Evolutionary conservation across 768 basidiomycete species (phyloP).

Genomic region (Piloderma croceum): DNA sequence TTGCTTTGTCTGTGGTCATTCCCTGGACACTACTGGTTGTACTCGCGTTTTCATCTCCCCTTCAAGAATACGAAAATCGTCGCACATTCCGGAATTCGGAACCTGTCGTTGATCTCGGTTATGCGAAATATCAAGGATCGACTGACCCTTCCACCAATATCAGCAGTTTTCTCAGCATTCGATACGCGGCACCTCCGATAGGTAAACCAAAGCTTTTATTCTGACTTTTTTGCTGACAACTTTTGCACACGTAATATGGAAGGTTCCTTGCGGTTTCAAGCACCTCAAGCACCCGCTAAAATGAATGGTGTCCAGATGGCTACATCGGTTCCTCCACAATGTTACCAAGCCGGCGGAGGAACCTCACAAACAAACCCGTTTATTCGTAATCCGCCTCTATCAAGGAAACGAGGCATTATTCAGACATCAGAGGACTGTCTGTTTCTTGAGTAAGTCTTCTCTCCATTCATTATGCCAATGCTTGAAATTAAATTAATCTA

Average conservation of each 20-base stretch:
- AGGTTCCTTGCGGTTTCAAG: constrained; percentile 8
- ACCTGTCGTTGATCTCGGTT: constrained; percentile 21
- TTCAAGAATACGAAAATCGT: too few relatives aligned
- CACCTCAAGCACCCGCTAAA: constrained; percentile 3
- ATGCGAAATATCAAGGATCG: constrained; percentile 22
- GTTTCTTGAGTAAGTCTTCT: constrained; percentile 24
- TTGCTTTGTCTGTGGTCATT: too few relatives aligned
- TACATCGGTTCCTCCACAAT: constrained; percentile 1
- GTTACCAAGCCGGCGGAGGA: too few relatives aligned
- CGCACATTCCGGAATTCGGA: too few relatives aligned
- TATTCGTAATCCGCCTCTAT: too few relatives aligned
- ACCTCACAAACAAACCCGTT: too few relatives aligned
- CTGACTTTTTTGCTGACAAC: too few relatives aligned
- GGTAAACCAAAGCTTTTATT: too few relatives aligned
- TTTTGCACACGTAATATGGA: too few relatives aligned
- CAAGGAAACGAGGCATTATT: constrained; percentile 12
- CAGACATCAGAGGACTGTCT: constrained; percentile 31
- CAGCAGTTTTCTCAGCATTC: constrained; percentile 24
- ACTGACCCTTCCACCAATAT: constrained; percentile 12
- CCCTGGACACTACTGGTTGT: too few relatives aligned
- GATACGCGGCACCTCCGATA: constrained; percentile 22
- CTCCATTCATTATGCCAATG: background rate
- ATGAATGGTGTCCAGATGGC: constrained; percentile 6
- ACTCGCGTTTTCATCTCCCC: too few relatives aligned
- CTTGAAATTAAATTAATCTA: too few relatives aligned